Evolutionary conservation across 2,329 filamentous ascomycete species (phyloP).

Genomic region (Sarocladium kiliense): DNA sequence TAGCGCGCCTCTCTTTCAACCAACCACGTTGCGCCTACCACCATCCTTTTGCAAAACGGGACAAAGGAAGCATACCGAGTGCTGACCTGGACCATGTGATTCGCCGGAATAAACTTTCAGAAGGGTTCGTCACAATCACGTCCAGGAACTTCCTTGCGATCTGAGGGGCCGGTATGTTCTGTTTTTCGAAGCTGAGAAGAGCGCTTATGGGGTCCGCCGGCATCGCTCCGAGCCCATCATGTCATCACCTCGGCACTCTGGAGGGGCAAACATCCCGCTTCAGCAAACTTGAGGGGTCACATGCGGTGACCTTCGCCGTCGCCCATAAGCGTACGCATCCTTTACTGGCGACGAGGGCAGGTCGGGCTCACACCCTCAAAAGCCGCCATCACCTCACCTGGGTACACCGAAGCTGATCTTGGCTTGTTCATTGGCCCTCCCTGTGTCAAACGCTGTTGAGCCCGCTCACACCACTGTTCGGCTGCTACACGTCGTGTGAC

Average conservation of each 20-base stretch:
- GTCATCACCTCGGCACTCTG: neutral
- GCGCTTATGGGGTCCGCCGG: neutral
- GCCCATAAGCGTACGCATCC: neutral
- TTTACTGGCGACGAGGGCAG: neutral
- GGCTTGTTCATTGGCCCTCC: neutral
- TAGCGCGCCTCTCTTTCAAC: neutral
- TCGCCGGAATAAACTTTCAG: neutral
- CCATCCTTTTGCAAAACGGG: neutral
- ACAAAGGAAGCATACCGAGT: neutral
- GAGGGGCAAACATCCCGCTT: neutral
- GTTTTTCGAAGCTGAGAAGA: neutral
- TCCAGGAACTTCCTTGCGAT: neutral
- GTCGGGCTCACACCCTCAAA: neutral
- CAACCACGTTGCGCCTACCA: neutral
- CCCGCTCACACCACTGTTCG: neutral
- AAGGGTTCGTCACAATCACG: conserved; percentile 6
- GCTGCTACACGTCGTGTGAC: neutral
- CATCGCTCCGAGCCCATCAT: neutral
- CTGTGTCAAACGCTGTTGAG: neutral
- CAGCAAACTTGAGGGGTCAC: conserved; percentile 6
- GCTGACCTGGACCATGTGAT: neutral
- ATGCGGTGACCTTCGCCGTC: neutral
- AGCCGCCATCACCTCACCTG: neutral
- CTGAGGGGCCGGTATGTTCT: neutral
- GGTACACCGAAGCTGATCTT: neutral